Evolutionary conservation across 1,284 basidiomycete species (phyloP), one percentile per base, ranked within the genome.

Genomic region (Sanghuangporus sanghuang): DNA sequence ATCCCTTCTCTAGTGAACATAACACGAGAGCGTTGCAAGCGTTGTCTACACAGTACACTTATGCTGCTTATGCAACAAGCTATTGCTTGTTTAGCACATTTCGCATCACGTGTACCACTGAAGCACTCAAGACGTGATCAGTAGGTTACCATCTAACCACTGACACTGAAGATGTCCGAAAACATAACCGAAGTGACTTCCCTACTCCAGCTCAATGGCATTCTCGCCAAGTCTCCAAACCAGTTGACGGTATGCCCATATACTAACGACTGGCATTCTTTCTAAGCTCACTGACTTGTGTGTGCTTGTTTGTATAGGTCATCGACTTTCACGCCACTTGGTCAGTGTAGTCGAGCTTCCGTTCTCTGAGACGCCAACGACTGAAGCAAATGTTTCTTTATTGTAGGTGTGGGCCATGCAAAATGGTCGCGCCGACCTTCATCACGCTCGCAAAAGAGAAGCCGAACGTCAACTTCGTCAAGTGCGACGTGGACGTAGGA

Each of bases 241-340:
- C 90, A 90, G 71, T 73, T 92, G 32, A 82, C 89, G 36, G 90
- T 90, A 61, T 67, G 72, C 73, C 74, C 21, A 5, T 23, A 14
- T 52, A 7, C 3, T 5, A 9, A 27, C 7, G n/a, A 32, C 21
- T 5, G 49, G 4, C 27, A 3, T 32, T 32, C 11, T 14, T 52
- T 14, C 21, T 3, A 32, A 32, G 8, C 8, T 23, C 1, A 23
- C 7, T 52, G 14, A 23, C 14, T 9, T 3, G 48, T 12, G 9
- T n/a, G 21, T 23, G 8, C 50, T 9, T 50, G 49, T 36, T 9
- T 50, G 49, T 36, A 21, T 64, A 91, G 90, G 86, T 92, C 61
- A 91, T 93, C 66, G 90, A 92, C 74, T 92, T 93, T 69, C 88
- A 92, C 73, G 90, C 90, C 63, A 81, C 84, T 67, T 92, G 90